Base-by-base conservation (phyloP, 805 yeast species). In the Metschnikowia reukaufii region DNA sequence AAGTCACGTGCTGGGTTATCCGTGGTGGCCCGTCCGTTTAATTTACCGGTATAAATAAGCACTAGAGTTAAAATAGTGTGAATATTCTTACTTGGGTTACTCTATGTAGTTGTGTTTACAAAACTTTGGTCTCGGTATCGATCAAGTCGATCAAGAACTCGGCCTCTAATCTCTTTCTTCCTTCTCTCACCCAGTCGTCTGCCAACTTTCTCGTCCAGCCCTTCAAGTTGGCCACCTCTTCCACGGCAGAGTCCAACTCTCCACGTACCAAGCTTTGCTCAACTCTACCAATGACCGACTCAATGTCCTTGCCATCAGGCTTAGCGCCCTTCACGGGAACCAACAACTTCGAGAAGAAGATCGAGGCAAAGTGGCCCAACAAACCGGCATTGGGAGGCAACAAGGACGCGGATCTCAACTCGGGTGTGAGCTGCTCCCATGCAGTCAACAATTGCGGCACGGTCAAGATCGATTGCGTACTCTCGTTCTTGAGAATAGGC, bases 361-460 rank as follows among this genome's bases (percentile, higher is more conserved):
- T 74, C 15, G 98, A 91, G 6, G 95, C 78, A 36, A 90, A 65
- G 67, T 94, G 97, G 25, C 97, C 98, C 58, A 92, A 79, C 45
- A 94, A 78, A 61, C 99, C 99, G 20, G 99, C 96, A 61, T 92
- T 88, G 57, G 95, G 96, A 45, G 98, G 97, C 51, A 91, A 79
- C 57, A 94, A 72, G 4, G 97, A 83, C 6, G 95, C 91, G 25
- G 89, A 81, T 66, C 96, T 84, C 62, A 94, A 80, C 69, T 92
- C 96, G 13, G 95, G 94, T 18, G 78, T 83, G 49, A 94, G 76
- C 44, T 83, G 71, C 54, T 82, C 80, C 88, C 96, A 88, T 60
- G 96, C 82, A 34, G 86, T 75, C 51, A 85, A 77, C 38, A 90
- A 74, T 68, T 90, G 96, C 21, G 89, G 78, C 52, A 79, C 82